Base-by-base conservation (phyloP, 2,329 filamentous ascomycete genomes). In the Hymenoscyphus albidus region DNA sequence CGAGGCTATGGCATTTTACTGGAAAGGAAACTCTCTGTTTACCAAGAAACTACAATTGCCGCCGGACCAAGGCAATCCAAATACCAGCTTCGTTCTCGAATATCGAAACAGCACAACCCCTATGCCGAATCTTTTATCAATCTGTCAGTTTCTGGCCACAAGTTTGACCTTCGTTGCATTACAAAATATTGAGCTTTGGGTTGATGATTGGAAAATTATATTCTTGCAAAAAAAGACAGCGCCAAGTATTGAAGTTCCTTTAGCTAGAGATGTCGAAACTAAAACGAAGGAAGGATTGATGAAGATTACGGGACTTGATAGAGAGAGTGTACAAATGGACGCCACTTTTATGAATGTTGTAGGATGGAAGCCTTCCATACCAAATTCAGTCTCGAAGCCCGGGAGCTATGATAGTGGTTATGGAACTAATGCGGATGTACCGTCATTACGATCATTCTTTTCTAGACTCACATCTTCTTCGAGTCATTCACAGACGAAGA, bases 1-100 rank as follows among this genome's bases (percentile, higher is more conserved):
- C 67, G 89, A 96, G 77, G 93, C 93, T 44, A 97, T 99, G 92
- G 94, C 94, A 0, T 99, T 99, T 75, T 99, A 97, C 80, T 99
- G 95, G 96, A 98, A 97, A 77, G 93, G 91, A n/a, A 98, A 98
- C 76, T 92, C 92, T 5, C 83, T 99, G 1, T 98, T 97, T 76
- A 99, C 96, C 31, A 90, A 93, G 72, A 91, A 92, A 70, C 83
- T 95, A 27, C 87, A 88, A 70, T 79, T 97, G 7, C 87, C 90
- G 1, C 81, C 86, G 57, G 85, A 85, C 31, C 83, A 92, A 73
- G 79, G 82, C 16, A 89, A 83, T 63, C 81, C 81, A 39, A 86
- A 94, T 71, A 99, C 96, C 1, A 90, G 89, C n/a, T 99, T 99
- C 75, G 88, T 97, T 58, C 83, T 99, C 58, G 93, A 98, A 74